phyloP scores from a whole-genome alignment of 2,329 filamentous ascomycete species.

The Aspergillus caelatus region DNA sequence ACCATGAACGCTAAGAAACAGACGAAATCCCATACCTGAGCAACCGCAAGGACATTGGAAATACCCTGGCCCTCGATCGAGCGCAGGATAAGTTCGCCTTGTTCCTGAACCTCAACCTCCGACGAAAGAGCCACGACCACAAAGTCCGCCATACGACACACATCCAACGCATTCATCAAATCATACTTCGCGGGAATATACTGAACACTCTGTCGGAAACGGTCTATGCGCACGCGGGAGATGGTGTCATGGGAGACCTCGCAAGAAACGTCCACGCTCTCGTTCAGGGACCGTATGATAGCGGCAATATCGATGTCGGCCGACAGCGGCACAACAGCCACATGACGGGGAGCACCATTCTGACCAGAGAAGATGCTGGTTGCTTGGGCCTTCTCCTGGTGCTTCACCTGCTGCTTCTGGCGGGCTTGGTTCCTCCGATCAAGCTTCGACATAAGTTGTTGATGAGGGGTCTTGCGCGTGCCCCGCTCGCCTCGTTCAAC shows the following conservation, averaged over 20 bases:
- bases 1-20: conserved; percentile 13
- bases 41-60: conserved; percentile 85
- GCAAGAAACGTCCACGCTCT: conserved; percentile 75
- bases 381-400: conserved; percentile 78
- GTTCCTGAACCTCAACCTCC: conserved; percentile 72
- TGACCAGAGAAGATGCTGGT: conserved; percentile 81
- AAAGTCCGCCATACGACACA: conserved; percentile 86
- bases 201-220: conserved; percentile 93
- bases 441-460: conserved; percentile 97
- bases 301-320: conserved; percentile 67
- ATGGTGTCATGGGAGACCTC: conserved; percentile 62
- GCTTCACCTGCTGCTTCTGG: conserved; percentile 82
- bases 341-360: conserved; percentile 83
- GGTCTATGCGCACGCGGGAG: conserved; percentile 72
- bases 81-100: conserved; percentile 82
- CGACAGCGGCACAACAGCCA: conserved; percentile 85
- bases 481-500: conserved; percentile 71
- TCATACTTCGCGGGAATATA: conserved; percentile 77
- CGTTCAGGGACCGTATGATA: conserved; percentile 72
- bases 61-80: conserved; percentile 92
- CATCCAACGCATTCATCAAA: conserved; percentile 77
- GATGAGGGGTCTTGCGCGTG: conserved; percentile 83
- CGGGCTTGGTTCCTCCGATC: conserved; percentile 93
- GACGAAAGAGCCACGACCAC: conserved; percentile 84
- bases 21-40: conserved; percentile 55